Percentiles rank a stretch among this genome's conserved stretches.
phyloP scores from a whole-genome alignment of 495 filamentous ascomycete genomes.

The Tuber borchii region DNA sequence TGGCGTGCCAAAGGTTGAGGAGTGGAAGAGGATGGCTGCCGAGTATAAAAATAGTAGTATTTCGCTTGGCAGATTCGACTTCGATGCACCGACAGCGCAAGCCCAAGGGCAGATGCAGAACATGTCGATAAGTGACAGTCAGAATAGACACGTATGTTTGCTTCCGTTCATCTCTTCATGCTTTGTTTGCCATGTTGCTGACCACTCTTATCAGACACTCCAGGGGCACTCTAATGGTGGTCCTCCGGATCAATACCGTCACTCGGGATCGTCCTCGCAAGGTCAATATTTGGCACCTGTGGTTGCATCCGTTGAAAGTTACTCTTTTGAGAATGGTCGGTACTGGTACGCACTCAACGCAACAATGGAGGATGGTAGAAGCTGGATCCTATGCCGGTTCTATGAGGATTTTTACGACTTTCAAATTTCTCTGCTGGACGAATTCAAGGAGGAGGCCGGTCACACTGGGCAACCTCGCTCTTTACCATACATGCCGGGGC shows the following conservation, averaged over 20 bases:
- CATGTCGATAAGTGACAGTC: constrained; percentile 26
- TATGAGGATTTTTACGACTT: constrained; percentile 99
- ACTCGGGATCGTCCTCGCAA: constrained; percentile 45
- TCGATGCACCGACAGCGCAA: constrained; percentile 26
- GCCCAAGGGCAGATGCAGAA: constrained; percentile 20
- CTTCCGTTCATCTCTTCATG: constrained; percentile 1
- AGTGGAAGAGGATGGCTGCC: constrained; percentile 99
- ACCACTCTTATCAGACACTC: constrained; percentile 26
- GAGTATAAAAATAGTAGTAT: constrained; percentile 99
- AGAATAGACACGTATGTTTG: constrained; percentile 38
- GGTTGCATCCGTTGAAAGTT: constrained; percentile 78
- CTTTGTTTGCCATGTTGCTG: constrained; percentile 11
- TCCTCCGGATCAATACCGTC: constrained; percentile 29
- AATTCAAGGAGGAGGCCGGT: constrained; percentile 89
- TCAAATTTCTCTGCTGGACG: constrained; percentile 87
- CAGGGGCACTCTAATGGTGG: constrained; percentile 17
- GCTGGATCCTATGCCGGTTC: constrained; percentile 86
- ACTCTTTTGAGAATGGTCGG: constrained; percentile 94
- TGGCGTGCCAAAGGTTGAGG: constrained; percentile 93
- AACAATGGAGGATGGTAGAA: constrained; percentile 78
- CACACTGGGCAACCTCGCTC: constrained; percentile 70
- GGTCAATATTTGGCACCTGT: constrained; percentile 53
- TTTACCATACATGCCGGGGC: constrained; percentile 96
- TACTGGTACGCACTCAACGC: constrained; percentile 98
- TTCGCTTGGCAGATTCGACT: constrained; percentile 82